Percentiles rank a stretch among this genome's conserved stretches.
These are phyloP conservation scores for Leucaena leucocephala DNA, from an alignment of 306 rosid genomes.

Conservation along the genomic window DNA sequence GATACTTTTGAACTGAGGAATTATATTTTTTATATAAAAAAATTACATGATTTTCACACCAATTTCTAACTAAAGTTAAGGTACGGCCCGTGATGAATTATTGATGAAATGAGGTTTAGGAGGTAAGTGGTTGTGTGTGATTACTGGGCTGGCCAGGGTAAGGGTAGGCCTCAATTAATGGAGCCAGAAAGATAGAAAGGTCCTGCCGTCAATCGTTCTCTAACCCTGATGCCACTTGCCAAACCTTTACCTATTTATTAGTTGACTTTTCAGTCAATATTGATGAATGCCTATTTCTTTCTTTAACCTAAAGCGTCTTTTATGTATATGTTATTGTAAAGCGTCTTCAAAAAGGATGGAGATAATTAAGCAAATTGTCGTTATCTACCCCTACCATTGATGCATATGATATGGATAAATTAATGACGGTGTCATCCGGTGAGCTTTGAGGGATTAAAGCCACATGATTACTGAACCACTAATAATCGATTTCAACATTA, in stretches of 20 bases:
- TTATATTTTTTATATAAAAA: too few species aligned
- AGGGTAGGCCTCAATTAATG: background rate
- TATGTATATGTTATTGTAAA: background rate
- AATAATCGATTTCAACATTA: too few species aligned
- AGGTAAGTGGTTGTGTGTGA: background rate
- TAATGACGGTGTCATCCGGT: background rate
- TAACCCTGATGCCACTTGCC: background rate
- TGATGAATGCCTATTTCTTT: background rate
- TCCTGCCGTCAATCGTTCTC: background rate
- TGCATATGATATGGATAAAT: background rate
- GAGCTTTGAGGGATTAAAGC: background rate
- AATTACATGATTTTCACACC: too few species aligned
- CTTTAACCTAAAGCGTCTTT: background rate
- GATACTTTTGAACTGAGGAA: background rate
- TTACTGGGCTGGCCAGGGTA: background rate
- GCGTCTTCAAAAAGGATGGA: background rate
- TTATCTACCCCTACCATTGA: background rate
- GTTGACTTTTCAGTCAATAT: slow-evolving; percentile 1
- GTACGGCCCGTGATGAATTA: too few species aligned
- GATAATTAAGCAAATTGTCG: background rate
- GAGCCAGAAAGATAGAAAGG: background rate
- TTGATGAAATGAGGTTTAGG: background rate
- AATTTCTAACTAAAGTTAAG: too few species aligned
- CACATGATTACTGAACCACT: too few species aligned
- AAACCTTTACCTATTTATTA: too few species aligned